Evolutionary conservation across 169 alveolate genomes (phyloP).

Genomic region (Toxoplasma gondii): DNA sequence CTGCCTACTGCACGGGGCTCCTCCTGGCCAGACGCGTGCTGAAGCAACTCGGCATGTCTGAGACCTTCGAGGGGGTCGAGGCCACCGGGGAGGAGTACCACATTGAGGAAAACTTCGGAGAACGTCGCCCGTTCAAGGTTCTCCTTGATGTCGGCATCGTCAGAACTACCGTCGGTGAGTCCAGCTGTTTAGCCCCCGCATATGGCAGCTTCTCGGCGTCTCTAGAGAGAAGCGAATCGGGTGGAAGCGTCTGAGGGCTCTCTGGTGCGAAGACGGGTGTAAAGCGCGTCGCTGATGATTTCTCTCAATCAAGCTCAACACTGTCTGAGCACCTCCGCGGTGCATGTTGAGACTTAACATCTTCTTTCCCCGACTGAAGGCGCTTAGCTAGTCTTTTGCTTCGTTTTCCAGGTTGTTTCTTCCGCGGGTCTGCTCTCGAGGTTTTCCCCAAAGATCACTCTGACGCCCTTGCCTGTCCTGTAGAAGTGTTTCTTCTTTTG

Average conservation of each 20-base stretch:
- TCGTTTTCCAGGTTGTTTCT: too few relatives aligned
- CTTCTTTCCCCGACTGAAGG: conserved; percentile 48
- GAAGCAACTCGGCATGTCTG: conserved; percentile 81
- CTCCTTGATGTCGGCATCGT: conserved; percentile 99
- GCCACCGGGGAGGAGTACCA: conserved; percentile 97
- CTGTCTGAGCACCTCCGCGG: conserved; percentile 19
- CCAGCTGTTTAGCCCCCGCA: not conserved
- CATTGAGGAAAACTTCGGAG: conserved; percentile 93
- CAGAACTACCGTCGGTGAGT: conserved; percentile 94
- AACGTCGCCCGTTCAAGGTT: conserved; percentile 99
- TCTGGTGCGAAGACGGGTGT: not conserved
- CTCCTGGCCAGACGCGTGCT: conserved; percentile 98
- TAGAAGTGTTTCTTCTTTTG: too few relatives aligned
- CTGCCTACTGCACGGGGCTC: conserved; percentile 99
- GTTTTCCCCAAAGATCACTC: too few relatives aligned
- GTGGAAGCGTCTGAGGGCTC: not conserved
- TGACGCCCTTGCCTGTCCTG: too few relatives aligned
- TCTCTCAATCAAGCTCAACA: conserved; percentile 37
- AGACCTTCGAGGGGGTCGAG: conserved; percentile 90
- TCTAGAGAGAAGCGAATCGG: not conserved
- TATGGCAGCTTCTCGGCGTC: too few relatives aligned
- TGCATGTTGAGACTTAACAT: conserved; percentile 42
- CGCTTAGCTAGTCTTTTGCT: too few relatives aligned
- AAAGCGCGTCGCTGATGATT: not conserved
- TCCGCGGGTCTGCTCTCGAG: too few relatives aligned